Evolutionary conservation across 2,329 filamentous ascomycete species (phyloP), one percentile per base, ranked within the genome.

Genomic region (Dactylellina parvicollis): DNA sequence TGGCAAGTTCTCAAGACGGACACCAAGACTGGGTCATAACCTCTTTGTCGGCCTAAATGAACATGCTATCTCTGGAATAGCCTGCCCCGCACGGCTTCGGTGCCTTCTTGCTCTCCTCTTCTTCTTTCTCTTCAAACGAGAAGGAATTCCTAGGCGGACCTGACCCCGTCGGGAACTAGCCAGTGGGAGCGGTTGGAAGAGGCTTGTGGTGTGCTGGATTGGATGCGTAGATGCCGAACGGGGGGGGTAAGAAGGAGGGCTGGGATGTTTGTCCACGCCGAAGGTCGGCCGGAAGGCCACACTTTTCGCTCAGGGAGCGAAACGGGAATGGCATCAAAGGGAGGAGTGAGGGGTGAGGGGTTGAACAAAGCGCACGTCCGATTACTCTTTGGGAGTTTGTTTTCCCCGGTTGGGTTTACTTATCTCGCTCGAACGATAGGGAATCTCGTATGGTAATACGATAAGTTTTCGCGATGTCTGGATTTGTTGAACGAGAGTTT

Each of bases 141-240:
- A 40, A 22, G 65, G 55, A 70, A 67, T 46, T 57, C 52, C 50
- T 59, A 57, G 52, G 36, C 59, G 59, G 38, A 16, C 34, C 34
- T 12, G 5, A 32, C 30, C 12, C 4, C 12, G 34, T 38, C 12
- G 5, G 34, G 34, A 38, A 44, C 20, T 24, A 20, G 46, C 66
- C 66, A 71, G 66, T 71, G 32, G 54, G 57, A 64, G 24, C 14
- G 26, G 40, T n/a, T 47, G 24, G 50, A 71, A 22, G 50, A 20
- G 32, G n/a, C 56, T 46, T 71, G 56, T 71, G 66, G 61, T 20
- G 56, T 49, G 44, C 34, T 50, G 32, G 65, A 71, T 71, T 70
- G 65, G 65, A 60, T 55, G 52, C 42, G 52, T 56, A 56, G 52
- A 56, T 56, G 52, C 56, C 30, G 49, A 54, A n/a, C 26, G 26